Conservation (phyloP, 768 basidiomycete genomes). For the Pleurotus cornucopiae region DNA sequence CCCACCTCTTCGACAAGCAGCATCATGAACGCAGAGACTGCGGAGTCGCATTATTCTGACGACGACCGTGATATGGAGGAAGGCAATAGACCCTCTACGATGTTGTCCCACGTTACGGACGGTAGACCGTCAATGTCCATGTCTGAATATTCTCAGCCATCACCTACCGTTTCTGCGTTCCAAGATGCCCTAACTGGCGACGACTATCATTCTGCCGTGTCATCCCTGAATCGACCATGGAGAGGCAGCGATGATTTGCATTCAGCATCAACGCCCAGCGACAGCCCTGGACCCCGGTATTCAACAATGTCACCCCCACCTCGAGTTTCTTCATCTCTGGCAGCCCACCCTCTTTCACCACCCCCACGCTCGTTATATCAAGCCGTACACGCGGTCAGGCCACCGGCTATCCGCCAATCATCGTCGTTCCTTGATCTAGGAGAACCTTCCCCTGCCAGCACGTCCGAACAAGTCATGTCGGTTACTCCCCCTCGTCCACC, state of each 20-base stretch:
- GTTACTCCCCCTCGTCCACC: conserved; percentile 13
- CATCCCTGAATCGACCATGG: conserved; percentile 22
- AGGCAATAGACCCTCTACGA: conserved; percentile 41
- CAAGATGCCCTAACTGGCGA: conserved; percentile 47
- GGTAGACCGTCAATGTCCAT: conserved; percentile 59
- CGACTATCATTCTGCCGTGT: conserved; percentile 17
- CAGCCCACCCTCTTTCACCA: conserved; percentile 52
- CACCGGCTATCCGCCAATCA: conserved; percentile 8
- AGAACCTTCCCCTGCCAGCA: conserved; percentile 5
- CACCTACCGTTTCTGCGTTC: conserved; percentile 81
- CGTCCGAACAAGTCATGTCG: not conserved
- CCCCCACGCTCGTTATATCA: conserved; percentile 35
- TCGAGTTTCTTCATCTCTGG: conserved; percentile 59
- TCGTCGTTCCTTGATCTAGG: conserved; percentile 8
- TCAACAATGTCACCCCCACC: conserved; percentile 54
- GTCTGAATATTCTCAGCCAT: conserved; percentile 66
- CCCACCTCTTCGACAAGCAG: conserved; percentile 1
- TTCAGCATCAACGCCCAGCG: conserved; percentile 11
- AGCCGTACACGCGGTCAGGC: not conserved
- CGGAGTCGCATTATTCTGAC: conserved; percentile 32
- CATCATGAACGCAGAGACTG: conserved; percentile 14
- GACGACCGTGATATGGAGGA: conserved; percentile 31
- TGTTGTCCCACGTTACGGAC: conserved; percentile 40
- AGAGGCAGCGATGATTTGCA: conserved; percentile 22
- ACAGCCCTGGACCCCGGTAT: conserved; percentile 29